Base-by-base conservation (phyloP, 495 filamentous ascomycete species). In the Clohesyomyces aquaticus region DNA sequence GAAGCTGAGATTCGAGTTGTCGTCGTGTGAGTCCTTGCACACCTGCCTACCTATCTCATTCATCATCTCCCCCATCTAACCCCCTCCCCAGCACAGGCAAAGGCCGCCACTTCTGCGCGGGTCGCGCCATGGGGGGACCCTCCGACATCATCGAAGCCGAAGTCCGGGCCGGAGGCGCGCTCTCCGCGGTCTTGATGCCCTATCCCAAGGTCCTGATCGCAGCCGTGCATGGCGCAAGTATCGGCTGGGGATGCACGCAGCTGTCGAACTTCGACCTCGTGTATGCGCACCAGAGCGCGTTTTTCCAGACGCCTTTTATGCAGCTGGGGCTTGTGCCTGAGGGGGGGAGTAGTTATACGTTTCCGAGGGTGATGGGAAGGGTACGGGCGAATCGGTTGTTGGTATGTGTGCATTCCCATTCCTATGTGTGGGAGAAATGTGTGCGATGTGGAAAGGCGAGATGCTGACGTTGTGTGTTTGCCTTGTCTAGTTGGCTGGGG, bases 281-380 rank as follows among this genome's bases (percentile, higher is more conserved):
- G 10, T 65, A 69, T 29, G 66, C 55, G 25, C 50, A 65, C 18
- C 41, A 38, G 6, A 10, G 22, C 28, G 66, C 66, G 16, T 65
- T 69, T 52, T 69, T 69, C 55, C 61, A 69, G 45, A 69, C 66
- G 9, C 66, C 66, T 14, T 69, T 69, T 57, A 55, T 63, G 43
- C 23, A 23, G 11, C 22, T 69, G 4, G 66, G 61, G 4, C 35
- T 69, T 10, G 66, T 69, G 32, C 65, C 61, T 21, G 66, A 65
- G 19, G 61, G 61, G 18, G 66, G 59, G 11, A 57, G 55, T 2
- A 45, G 27, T 16, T 65, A 69, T 48, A 65, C 56, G 10, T 65
- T 69, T 53, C 61, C 66, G 1, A 47, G 23, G 38, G 21, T 47
- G 1, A 69, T 62, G 66, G 66, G 66, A 8, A 41, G 28, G 32